Conservation (phyloP, 805 yeast species). For the Starmerella stellata region DNA sequence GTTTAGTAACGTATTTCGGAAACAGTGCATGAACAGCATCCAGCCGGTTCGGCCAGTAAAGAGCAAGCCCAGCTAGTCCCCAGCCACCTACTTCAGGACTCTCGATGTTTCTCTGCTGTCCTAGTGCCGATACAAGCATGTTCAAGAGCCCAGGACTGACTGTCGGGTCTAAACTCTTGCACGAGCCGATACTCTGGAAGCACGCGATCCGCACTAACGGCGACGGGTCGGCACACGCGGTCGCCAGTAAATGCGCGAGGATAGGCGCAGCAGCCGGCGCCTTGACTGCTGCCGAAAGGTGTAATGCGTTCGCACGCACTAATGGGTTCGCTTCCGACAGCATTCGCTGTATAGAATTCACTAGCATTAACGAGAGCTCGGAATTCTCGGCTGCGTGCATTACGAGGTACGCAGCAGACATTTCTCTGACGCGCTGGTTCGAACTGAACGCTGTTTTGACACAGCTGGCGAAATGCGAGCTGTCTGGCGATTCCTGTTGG, state of each 20-base stretch:
- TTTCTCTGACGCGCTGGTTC: constrained; percentile 34
- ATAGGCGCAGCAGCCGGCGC: constrained; percentile 72
- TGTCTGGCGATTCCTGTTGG: neutral
- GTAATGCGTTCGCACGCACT: constrained; percentile 51
- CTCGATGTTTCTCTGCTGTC: constrained; percentile 18
- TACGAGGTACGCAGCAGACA: constrained; percentile 58
- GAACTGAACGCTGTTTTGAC: neutral
- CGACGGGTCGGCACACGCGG: constrained; percentile 50
- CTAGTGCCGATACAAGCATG: constrained; percentile 35
- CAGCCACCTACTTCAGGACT: constrained; percentile 52
- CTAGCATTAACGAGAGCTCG: constrained; percentile 72
- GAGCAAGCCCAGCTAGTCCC: constrained; percentile 40
- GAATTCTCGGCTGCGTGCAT: constrained; percentile 70
- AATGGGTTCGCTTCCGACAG: constrained; percentile 46
- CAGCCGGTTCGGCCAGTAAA: constrained; percentile 38
- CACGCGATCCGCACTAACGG: constrained; percentile 65
- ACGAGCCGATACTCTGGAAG: constrained; percentile 53
- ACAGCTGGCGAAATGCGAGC: neutral
- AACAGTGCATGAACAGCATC: constrained; percentile 56
- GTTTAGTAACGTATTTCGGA: constrained; percentile 36
- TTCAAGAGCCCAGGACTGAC: constrained; percentile 33
- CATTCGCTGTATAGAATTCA: constrained; percentile 79
- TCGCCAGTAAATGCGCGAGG: constrained; percentile 50
- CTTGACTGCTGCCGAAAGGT: constrained; percentile 66
- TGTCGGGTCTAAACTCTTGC: constrained; percentile 30